phyloP scores from a whole-genome alignment of 176 grass and related monocot genomes.

The Echinochloa phyllopogon region DNA sequence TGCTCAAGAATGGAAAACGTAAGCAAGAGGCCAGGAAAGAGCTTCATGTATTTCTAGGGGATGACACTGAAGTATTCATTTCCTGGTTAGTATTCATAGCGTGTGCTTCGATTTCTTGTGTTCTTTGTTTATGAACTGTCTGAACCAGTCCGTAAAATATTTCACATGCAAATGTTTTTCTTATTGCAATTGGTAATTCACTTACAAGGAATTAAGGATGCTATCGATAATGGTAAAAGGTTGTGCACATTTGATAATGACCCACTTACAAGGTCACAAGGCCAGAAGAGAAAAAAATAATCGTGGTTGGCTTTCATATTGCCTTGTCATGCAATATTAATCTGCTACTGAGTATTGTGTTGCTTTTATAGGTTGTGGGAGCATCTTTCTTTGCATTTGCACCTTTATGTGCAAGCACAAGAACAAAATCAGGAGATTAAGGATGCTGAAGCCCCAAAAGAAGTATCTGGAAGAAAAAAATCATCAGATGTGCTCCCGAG shows the following conservation, averaged over 20 bases:
- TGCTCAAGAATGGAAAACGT: constrained; percentile 56
- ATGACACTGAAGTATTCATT: constrained; percentile 53
- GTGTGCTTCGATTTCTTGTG: background rate
- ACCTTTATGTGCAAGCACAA: constrained; percentile 63
- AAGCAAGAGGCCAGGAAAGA: constrained; percentile 54
- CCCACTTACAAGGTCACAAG: too few species aligned
- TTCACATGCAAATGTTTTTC: background rate
- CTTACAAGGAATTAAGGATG: background rate
- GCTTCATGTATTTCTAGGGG: constrained; percentile 62
- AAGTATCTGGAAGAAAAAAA: constrained; percentile 47
- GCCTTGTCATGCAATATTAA: constrained; percentile 24
- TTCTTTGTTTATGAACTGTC: background rate
- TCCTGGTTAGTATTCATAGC: constrained; percentile 63
- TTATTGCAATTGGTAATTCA: constrained; percentile 6
- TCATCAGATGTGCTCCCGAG: constrained; percentile 31
- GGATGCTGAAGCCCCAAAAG: constrained; percentile 42
- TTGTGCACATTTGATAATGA: too few species aligned
- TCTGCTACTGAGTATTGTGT: background rate
- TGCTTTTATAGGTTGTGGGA: constrained; percentile 74
- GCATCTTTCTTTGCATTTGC: constrained; percentile 75
- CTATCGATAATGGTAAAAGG: background rate
- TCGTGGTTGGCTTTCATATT: background rate
- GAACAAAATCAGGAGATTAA: constrained; percentile 37
- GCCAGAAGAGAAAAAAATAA: background rate
- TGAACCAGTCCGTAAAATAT: constrained; percentile 14